phyloP scores from a whole-genome alignment of 768 basidiomycete genomes.

The Podaxis sp. region DNA sequence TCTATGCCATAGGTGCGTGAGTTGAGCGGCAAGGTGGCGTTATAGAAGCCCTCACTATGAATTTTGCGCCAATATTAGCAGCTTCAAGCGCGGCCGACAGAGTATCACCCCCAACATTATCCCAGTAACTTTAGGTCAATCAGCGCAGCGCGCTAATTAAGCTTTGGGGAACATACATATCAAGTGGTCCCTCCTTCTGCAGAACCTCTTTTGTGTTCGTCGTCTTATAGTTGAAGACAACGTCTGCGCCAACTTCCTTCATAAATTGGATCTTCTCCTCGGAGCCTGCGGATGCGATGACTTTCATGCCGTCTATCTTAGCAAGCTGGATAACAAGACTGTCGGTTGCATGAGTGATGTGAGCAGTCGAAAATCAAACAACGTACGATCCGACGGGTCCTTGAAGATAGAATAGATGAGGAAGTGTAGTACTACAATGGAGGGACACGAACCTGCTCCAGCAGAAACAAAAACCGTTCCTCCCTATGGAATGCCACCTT shows the following conservation, averaged over 20 bases:
- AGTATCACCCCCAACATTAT: constrained; percentile 46
- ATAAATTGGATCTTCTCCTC: constrained; percentile 58
- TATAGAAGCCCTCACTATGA: constrained; percentile 26
- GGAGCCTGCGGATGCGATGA: constrained; percentile 59
- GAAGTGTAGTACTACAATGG: no score
- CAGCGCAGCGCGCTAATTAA: background rate
- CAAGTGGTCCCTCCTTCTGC: constrained; percentile 45
- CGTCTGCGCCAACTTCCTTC: constrained; percentile 47
- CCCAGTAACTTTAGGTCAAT: constrained; percentile 20
- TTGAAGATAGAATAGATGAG: background rate
- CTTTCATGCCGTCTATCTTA: constrained; percentile 38
- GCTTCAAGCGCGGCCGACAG: constrained; percentile 29
- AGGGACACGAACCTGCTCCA: constrained; percentile 16
- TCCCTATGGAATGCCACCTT: constrained; percentile 12
- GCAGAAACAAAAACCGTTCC: constrained; percentile 24
- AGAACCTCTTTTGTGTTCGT: constrained; percentile 39
- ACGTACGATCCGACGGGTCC: constrained; percentile 26
- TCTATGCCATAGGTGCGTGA: background rate
- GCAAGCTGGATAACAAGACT: constrained; percentile 34
- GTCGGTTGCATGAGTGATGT: background rate
- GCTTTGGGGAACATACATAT: constrained; percentile 32
- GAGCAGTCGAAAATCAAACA: no score
- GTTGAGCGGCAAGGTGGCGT: background rate
- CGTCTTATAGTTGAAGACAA: constrained; percentile 65
- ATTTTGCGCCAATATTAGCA: constrained; percentile 33